A percentile compares a stretch with the other conserved stretches of the same genome.
Evolutionary conservation across 1,284 basidiomycete species (phyloP).

Genomic region (Marasmius fiardii): DNA sequence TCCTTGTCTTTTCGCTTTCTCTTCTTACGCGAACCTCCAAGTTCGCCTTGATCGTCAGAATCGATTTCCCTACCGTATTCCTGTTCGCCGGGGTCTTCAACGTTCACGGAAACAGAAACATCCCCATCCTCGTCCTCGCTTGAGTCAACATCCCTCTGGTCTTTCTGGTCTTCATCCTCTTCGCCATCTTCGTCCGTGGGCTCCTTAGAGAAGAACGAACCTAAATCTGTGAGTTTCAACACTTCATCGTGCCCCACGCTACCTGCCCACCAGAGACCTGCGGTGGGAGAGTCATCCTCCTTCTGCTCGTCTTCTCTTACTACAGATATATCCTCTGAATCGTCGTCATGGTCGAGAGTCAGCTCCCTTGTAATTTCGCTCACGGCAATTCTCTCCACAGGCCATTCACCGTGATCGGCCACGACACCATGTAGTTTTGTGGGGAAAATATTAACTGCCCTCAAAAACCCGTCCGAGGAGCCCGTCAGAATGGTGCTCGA

Average conservation of each 20-base stretch:
- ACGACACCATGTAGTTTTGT: slow-evolving; percentile 90
- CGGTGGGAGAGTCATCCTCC: slow-evolving; percentile 37
- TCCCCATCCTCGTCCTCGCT: not conserved
- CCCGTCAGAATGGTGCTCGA: slow-evolving; percentile 84
- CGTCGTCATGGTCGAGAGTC: slow-evolving; percentile 23
- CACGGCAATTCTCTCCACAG: slow-evolving; percentile 82
- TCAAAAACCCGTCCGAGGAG: slow-evolving; percentile 88
- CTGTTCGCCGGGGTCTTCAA: slow-evolving; percentile 17
- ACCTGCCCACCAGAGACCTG: slow-evolving; percentile 72
- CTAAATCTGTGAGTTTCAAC: slow-evolving; percentile 82
- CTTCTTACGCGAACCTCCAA: slow-evolving; percentile 17
- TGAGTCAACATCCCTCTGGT: not conserved
- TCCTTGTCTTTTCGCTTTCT: slow-evolving; percentile 19
- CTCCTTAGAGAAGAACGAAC: slow-evolving; percentile 47
- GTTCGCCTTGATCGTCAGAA: slow-evolving; percentile 23
- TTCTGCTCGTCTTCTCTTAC: slow-evolving; percentile 37
- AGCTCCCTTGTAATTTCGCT: slow-evolving; percentile 34
- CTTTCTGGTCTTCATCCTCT: slow-evolving; percentile 34
- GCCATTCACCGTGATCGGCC: slow-evolving; percentile 87
- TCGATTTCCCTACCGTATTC: slow-evolving; percentile 24
- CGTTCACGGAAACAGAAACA: slow-evolving; percentile 15
- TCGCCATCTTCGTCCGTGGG: slow-evolving; percentile 31
- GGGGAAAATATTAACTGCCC: slow-evolving; percentile 88
- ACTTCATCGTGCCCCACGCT: slow-evolving; percentile 92
- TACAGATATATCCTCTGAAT: slow-evolving; percentile 25